Conservation (phyloP, 1,139 yeast genomes). For the Pneumocystis canis region DNA sequence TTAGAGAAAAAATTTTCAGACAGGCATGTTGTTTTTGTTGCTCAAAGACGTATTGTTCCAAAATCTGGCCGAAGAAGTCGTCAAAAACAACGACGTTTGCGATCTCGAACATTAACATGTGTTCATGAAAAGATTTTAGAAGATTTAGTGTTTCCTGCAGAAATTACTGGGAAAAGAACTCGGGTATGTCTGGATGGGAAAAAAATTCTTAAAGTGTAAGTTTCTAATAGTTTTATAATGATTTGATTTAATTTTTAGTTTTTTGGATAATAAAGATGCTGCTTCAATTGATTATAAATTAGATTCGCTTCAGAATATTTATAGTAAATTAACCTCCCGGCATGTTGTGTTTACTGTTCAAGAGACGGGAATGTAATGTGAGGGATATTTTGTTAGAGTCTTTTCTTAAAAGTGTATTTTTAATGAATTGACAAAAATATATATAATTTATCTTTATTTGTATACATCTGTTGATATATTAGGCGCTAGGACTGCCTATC, state of each 20-base stretch:
- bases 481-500: not conserved
- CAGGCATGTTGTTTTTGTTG: constrained; percentile 98
- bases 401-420: not conserved
- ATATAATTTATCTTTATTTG: not conserved
- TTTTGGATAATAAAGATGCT: constrained; percentile 93
- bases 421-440: not conserved
- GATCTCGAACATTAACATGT: constrained; percentile 97
- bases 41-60: constrained; percentile 99
- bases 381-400: not conserved
- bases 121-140: constrained; percentile 98
- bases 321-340: constrained; percentile 98
- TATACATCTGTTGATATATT: not conserved
- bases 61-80: constrained; percentile 83
- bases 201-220: constrained; percentile 82
- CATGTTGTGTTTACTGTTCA: constrained; percentile 66
- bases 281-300: constrained; percentile 96
- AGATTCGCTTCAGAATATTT: constrained; percentile 98
- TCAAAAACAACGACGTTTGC: constrained; percentile 97
- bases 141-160: constrained; percentile 99
- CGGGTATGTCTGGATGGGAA: constrained; percentile 98
- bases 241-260: constrained; percentile 25
- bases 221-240: constrained; percentile 1
- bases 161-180: constrained; percentile 97
- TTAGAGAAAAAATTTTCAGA: constrained; percentile 99
- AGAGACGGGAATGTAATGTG: not conserved